A percentile compares a stretch with the other conserved stretches of the same genome.
Evolutionary conservation across 2,329 filamentous ascomycete genomes (phyloP).

Genomic region (Leptographium galeiforme): DNA sequence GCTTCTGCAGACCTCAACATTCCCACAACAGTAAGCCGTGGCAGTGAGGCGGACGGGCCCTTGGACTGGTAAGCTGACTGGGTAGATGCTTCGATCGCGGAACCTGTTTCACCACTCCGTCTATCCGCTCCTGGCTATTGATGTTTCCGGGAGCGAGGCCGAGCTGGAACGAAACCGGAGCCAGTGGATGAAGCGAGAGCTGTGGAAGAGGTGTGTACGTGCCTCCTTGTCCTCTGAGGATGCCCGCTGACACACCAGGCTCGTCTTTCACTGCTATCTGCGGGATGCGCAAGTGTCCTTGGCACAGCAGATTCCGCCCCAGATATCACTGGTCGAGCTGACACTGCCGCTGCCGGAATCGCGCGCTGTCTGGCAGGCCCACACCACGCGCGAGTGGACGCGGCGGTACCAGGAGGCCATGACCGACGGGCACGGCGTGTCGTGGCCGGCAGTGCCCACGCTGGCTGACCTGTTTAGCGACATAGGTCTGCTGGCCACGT

Average conservation of each 20-base stretch:
- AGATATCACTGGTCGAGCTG: constrained; percentile 57
- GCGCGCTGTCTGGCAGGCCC: constrained; percentile 51
- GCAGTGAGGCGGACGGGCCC: neutral
- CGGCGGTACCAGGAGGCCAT: constrained; percentile 32
- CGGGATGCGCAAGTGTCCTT: constrained; percentile 56
- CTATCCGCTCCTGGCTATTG: constrained; percentile 37
- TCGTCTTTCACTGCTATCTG: constrained; percentile 51
- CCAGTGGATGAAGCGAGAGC: constrained; percentile 50
- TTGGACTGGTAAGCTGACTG: constrained; percentile 8
- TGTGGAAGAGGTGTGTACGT: constrained; percentile 42
- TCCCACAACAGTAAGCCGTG: neutral
- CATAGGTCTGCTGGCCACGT: constrained; percentile 34
- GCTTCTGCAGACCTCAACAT: constrained; percentile 14
- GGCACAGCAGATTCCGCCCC: constrained; percentile 47
- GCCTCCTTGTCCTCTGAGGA: neutral
- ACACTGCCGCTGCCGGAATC: constrained; percentile 51
- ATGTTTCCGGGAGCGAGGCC: constrained; percentile 40
- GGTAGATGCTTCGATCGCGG: constrained; percentile 38
- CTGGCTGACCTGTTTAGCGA: constrained; percentile 44
- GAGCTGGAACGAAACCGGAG: constrained; percentile 51
- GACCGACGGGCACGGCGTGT: neutral
- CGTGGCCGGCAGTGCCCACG: constrained; percentile 27
- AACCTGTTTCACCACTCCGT: constrained; percentile 43
- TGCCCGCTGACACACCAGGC: constrained; percentile 19
- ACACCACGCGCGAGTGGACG: constrained; percentile 51